Conservation (phyloP, 2,329 filamentous ascomycete genomes). For the Alternaria panax region DNA sequence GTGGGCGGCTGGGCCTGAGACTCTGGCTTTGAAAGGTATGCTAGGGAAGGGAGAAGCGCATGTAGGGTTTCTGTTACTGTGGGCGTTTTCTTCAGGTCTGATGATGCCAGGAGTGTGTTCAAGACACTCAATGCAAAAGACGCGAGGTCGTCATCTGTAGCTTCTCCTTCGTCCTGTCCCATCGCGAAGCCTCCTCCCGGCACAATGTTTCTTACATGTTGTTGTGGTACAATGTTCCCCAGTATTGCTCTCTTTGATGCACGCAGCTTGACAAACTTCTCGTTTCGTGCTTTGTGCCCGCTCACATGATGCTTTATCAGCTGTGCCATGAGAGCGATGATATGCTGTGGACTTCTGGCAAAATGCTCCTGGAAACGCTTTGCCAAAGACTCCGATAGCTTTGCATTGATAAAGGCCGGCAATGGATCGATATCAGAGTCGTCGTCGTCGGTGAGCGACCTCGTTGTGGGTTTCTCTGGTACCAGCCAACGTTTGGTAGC, state of each 20-base stretch:
- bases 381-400: slow-evolving; percentile 71
- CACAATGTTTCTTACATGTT: slow-evolving; percentile 40
- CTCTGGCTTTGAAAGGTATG: slow-evolving; percentile 30
- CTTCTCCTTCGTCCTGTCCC: background rate
- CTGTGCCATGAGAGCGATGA: slow-evolving; percentile 69
- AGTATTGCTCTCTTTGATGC: slow-evolving; percentile 39
- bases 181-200: slow-evolving; percentile 7
- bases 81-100: slow-evolving; percentile 43
- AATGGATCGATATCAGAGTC: slow-evolving; percentile 52
- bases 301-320: slow-evolving; percentile 59
- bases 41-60: slow-evolving; percentile 25
- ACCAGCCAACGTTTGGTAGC: slow-evolving; percentile 67
- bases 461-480: slow-evolving; percentile 14
- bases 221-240: slow-evolving; percentile 30
- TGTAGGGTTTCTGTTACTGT: slow-evolving; percentile 24
- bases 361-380: slow-evolving; percentile 69
- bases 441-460: slow-evolving; percentile 41
- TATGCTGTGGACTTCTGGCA: slow-evolving; percentile 68
- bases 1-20: slow-evolving; percentile 11
- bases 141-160: slow-evolving; percentile 44
- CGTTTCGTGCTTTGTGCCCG: slow-evolving; percentile 56
- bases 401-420: slow-evolving; percentile 63
- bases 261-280: slow-evolving; percentile 17
- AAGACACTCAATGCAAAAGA: slow-evolving; percentile 53
- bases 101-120: slow-evolving; percentile 45